Evolutionary conservation across 768 basidiomycete genomes (phyloP).

Genomic region (Coprinopsis cinerea): DNA sequence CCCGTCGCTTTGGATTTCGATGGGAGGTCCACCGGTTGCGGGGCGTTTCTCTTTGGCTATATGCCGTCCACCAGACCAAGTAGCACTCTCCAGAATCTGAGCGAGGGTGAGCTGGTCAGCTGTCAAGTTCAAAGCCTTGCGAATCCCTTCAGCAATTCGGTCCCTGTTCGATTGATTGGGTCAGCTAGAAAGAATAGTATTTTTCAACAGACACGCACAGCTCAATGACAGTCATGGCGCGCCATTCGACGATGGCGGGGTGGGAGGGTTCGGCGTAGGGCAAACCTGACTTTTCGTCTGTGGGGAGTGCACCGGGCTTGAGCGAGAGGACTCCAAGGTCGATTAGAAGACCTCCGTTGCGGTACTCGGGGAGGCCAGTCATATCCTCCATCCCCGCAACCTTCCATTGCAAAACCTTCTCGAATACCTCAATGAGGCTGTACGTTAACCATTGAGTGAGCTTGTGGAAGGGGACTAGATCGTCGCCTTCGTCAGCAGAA

Average conservation of each 20-base stretch:
- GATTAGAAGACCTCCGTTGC: slow-evolving; percentile 78
- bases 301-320: slow-evolving; percentile 47
- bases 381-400: slow-evolving; percentile 79
- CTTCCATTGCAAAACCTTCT: slow-evolving; percentile 71
- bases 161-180: slow-evolving; percentile 47
- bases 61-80: slow-evolving; percentile 95
- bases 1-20: slow-evolving; percentile 82
- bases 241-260: slow-evolving; percentile 92
- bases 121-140: slow-evolving; percentile 47
- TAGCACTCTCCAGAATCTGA: slow-evolving; percentile 90
- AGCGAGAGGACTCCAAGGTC: slow-evolving; percentile 79
- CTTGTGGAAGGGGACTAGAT: slow-evolving; percentile 93
- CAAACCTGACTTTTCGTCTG: slow-evolving; percentile 44
- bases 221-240: slow-evolving; percentile 91
- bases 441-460: slow-evolving; percentile 93
- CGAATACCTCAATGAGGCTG: slow-evolving; percentile 78
- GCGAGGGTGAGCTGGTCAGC: slow-evolving; percentile 61
- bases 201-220: slow-evolving; percentile 51
- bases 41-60: slow-evolving; percentile 78
- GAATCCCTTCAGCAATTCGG: slow-evolving; percentile 68
- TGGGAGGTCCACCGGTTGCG: slow-evolving; percentile 73
- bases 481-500: slow-evolving; percentile 44
- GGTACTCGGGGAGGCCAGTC: slow-evolving; percentile 93
- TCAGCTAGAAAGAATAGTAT: slow-evolving; percentile 3
- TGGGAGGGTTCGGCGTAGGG: slow-evolving; percentile 70